Evolutionary conservation across 768 basidiomycete genomes (phyloP), one percentile per base, ranked within the genome.

Genomic region (Chalciporus pseudorubinellus): DNA sequence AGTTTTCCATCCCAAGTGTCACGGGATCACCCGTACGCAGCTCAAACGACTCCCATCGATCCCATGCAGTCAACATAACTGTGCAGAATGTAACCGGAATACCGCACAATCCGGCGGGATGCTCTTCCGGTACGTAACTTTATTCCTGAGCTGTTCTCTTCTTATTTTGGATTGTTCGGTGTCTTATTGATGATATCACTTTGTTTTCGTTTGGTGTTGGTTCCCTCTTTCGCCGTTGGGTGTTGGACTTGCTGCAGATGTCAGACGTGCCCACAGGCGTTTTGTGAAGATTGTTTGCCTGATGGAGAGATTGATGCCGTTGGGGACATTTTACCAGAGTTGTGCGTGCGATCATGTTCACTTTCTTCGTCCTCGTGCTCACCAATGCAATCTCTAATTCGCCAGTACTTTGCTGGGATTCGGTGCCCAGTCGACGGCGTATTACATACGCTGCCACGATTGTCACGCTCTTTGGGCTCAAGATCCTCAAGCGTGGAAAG

Each of bases 201-300:
- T 14, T 12, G 9, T 16, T 41, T 21, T 16, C 12, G 34, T 36
- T 36, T n/a, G 3, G n/a, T 16, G 34, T 36, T 33, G 5, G 31
- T 3, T 33, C 13, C 26, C 26, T 4, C 9, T 28, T 28, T 28
- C 9, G 26, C 6, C 26, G 26, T 28, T 28, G 26, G 6, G 4
- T 28, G 26, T 28, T 28, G 26, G n/a, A n/a, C n/a, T 7, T 26
- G 26, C 9, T 29, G 29, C 29, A 82, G 81, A 53, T 84, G 82
- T 54, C 79, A 77, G 50, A 83, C 81, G 1, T 85, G 84, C 59
- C 75, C 79, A 14, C 65, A 73, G 46, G 80, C 83, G 2, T 81
- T 77, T 53, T 85, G 83, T 63, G 80, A 84, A 48, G 83, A 84
- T 56, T 84, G 83, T 61, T 54, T 85, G 36, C 77, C 79, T 5